A percentile compares a stretch with the other conserved stretches of the same genome.
Conservation (phyloP, 345 rosid genomes). For the Moricandia moricandioides region DNA sequence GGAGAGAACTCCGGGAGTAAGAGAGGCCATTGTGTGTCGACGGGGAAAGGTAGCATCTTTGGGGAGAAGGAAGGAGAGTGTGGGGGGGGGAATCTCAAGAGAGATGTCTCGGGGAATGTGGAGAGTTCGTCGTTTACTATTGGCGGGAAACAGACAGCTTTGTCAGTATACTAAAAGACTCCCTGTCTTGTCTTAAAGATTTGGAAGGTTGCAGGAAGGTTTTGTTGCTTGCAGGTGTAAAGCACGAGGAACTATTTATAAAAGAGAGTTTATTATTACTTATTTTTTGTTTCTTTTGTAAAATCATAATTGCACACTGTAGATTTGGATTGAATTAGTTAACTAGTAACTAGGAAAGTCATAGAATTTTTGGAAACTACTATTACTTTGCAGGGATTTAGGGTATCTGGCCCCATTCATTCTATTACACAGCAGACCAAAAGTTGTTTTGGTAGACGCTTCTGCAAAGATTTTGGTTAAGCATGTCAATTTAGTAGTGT, state of each 20-base stretch:
- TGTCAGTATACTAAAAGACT: slow-evolving; percentile 27
- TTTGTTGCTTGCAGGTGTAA: slow-evolving; percentile 29
- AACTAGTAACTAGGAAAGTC: too few relatives aligned
- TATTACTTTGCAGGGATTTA: too few relatives aligned
- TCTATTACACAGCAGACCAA: too few relatives aligned
- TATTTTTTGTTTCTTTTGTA: neutral
- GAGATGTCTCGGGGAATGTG: slow-evolving; percentile 31
- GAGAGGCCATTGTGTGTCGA: slow-evolving; percentile 41
- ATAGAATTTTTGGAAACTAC: too few relatives aligned
- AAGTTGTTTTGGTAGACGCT: too few relatives aligned
- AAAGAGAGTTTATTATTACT: neutral
- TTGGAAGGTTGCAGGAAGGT: slow-evolving; percentile 18
- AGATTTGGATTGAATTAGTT: slow-evolving; percentile 2
- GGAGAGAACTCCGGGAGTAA: slow-evolving; percentile 50
- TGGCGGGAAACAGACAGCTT: slow-evolving; percentile 13
- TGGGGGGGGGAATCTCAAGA: slow-evolving; percentile 21
- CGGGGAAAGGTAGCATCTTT: slow-evolving; percentile 9
- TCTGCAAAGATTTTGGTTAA: too few relatives aligned
- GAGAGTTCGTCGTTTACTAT: slow-evolving; percentile 29
- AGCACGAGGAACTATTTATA: slow-evolving; percentile 12
- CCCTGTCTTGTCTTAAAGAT: slow-evolving; percentile 33
- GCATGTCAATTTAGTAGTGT: too few relatives aligned
- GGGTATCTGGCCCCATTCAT: too few relatives aligned
- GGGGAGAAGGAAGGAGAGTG: slow-evolving; percentile 8
- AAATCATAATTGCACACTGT: neutral